Conservation (phyloP, 208 protist species). For the Leishmania tarentolae region DNA sequence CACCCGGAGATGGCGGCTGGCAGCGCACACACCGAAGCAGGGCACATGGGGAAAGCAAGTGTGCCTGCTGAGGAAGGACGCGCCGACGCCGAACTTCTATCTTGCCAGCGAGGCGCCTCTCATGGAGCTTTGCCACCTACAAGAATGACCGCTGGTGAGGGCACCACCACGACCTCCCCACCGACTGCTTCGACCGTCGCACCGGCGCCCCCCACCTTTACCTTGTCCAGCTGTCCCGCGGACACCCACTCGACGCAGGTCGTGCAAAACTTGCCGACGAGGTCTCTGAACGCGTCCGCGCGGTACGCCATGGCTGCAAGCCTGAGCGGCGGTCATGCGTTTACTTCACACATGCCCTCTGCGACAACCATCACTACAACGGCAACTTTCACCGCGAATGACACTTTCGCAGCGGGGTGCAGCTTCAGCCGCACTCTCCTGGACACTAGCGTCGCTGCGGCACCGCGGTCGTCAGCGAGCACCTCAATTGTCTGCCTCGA, state of each 20-base stretch:
- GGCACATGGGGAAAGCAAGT: background rate
- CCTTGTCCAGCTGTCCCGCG: background rate
- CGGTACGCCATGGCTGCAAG: background rate
- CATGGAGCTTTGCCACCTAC: background rate
- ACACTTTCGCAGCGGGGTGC: background rate
- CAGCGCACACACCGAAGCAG: background rate
- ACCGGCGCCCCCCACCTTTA: background rate
- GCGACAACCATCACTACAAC: background rate
- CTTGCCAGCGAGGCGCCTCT: background rate
- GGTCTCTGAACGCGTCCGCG: background rate
- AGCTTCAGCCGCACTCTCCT: background rate
- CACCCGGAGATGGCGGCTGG: constrained; percentile 2
- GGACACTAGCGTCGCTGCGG: background rate
- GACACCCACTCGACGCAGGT: constrained; percentile 5
- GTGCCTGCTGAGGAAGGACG: background rate
- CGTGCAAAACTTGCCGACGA: constrained; percentile 13
- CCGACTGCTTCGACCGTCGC: background rate
- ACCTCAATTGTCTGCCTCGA: background rate
- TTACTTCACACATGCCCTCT: background rate
- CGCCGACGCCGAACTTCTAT: too few relatives aligned
- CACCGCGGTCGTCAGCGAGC: background rate
- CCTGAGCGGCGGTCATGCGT: background rate
- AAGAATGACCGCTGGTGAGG: background rate
- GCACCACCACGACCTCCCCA: background rate
- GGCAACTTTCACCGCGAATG: background rate